A percentile compares a stretch with the other conserved stretches of the same genome.
These are phyloP conservation scores for Eucalyptus paniculata DNA, from an alignment of 345 rosid genomes.

Conservation along the genomic window DNA sequence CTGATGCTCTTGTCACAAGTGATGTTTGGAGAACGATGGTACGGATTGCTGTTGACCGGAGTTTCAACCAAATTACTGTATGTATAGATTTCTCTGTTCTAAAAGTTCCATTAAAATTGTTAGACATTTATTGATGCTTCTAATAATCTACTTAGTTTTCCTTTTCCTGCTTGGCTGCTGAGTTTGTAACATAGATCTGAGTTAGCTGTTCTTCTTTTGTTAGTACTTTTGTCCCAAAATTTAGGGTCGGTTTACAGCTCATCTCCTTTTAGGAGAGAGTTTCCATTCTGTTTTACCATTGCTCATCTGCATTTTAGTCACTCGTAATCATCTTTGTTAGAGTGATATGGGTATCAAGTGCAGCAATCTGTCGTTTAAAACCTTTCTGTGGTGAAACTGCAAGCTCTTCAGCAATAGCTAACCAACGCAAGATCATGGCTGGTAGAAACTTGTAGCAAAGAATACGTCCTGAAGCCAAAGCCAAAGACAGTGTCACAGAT, in stretches of 20 bases:
- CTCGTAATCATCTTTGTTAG: neutral
- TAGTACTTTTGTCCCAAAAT: neutral
- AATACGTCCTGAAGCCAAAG: neutral
- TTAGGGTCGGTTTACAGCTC: neutral
- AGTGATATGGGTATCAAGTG: neutral
- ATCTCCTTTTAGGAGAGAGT: neutral
- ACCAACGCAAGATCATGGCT: neutral
- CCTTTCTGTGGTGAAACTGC: neutral
- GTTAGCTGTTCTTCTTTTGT: neutral
- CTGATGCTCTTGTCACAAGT: conserved; percentile 71
- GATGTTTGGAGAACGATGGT: conserved; percentile 96
- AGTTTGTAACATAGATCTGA: neutral
- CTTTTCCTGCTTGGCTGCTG: neutral
- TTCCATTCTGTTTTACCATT: neutral
- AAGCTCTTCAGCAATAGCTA: neutral
- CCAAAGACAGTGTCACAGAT: neutral
- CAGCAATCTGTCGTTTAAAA: neutral
- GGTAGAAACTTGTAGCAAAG: neutral
- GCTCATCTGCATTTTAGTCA: neutral
- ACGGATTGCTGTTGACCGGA: conserved; percentile 64
- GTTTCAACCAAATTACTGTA: conserved; percentile 98
- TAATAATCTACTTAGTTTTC: neutral
- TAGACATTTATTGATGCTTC: neutral
- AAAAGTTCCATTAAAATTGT: neutral
- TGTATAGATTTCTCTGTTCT: neutral